Conservation (phyloP, 768 basidiomycete genomes). For the Lactarius hengduanensis region DNA sequence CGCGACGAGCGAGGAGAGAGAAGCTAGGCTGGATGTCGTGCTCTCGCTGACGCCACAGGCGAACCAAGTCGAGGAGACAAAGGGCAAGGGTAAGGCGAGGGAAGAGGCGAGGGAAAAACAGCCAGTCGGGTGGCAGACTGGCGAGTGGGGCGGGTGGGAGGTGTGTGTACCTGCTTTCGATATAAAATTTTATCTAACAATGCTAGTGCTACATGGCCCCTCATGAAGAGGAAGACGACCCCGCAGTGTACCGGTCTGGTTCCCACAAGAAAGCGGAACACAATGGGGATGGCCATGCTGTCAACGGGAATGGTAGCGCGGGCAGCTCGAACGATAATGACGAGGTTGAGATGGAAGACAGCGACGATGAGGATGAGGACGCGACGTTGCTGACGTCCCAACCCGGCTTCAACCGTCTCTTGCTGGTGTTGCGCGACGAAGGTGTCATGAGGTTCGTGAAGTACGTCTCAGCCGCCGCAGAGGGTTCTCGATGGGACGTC, state of each 20-base stretch:
- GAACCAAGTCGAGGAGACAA: constrained; percentile 14
- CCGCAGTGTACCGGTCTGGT: constrained; percentile 80
- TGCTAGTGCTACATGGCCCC: constrained; percentile 89
- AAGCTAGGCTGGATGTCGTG: constrained; percentile 81
- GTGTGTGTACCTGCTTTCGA: constrained; percentile 45
- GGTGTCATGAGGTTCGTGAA: constrained; percentile 95
- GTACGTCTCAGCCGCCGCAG: constrained; percentile 86
- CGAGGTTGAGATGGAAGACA: constrained; percentile 10
- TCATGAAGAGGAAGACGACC: constrained; percentile 93
- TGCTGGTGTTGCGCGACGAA: constrained; percentile 89
- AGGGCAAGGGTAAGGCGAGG: constrained; percentile 36
- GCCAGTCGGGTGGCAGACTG: constrained; percentile 59
- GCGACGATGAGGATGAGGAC: constrained; percentile 49
- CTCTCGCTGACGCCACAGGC: constrained; percentile 79
- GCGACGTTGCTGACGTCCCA: constrained; percentile 83
- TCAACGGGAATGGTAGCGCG: constrained; percentile 27
- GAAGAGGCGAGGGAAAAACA: constrained; percentile 36
- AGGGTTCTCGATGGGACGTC: constrained; percentile 91
- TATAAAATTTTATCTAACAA: constrained; percentile 6
- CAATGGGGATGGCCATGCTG: constrained; percentile 27
- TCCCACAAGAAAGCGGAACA: constrained; percentile 30
- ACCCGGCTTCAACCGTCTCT: constrained; percentile 84
- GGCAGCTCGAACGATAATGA: constrained; percentile 25
- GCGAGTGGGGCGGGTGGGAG: constrained; percentile 93
- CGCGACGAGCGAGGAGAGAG: constrained; percentile 80